Base-by-base conservation (phyloP, 73 alveolate genomes). In the Tetrahymena malaccensis region DNA sequence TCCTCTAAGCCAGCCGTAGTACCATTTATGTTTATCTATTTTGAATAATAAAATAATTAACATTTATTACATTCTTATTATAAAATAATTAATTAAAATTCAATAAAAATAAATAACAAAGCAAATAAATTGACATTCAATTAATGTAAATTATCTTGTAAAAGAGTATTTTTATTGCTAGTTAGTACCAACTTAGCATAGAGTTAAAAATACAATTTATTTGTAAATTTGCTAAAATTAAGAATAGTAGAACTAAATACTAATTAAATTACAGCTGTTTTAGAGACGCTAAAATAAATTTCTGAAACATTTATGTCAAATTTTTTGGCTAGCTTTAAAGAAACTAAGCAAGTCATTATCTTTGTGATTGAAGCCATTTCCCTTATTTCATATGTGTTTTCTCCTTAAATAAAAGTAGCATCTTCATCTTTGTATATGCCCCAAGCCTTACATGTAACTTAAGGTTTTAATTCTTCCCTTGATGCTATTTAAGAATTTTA, bases 1-100 rank as follows among this genome's bases (percentile, higher is more conserved):
- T 34, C 94, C n/a, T 70, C 89, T 70, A 70, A n/a, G 89, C 89
- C 22, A 70, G 89, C 98, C 6, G 97, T 57, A 17, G 99, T 98
- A 13, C 99, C 99, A 70, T 70, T 70, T 27, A 70, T n/a, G 17
- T 70, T 70, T 27, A 70, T 31, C 89, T 70, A 3, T 25, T 27
- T 56, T 56, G n/a, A 22, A 10, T 22, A 25, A 22, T 10, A 9
- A 56, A 56, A 56, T 35, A 35, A 35, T 35, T 35, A 6, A 35
- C 2, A 35, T 35, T 35, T 35, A 35, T 35, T 35, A 35, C 2
- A 35, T 35, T 35, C 43, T 4, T 35, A 35, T 4, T 35, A 35
- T 35, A 35, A 35, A 35, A 2, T 35, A 4, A 4, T 35, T 35
- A 35, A 35, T 35, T 35, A 4, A 35, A 35, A 35, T 4, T 35